Conservation (phyloP, 139 green algal species). For the Tetraselmis chui region DNA sequence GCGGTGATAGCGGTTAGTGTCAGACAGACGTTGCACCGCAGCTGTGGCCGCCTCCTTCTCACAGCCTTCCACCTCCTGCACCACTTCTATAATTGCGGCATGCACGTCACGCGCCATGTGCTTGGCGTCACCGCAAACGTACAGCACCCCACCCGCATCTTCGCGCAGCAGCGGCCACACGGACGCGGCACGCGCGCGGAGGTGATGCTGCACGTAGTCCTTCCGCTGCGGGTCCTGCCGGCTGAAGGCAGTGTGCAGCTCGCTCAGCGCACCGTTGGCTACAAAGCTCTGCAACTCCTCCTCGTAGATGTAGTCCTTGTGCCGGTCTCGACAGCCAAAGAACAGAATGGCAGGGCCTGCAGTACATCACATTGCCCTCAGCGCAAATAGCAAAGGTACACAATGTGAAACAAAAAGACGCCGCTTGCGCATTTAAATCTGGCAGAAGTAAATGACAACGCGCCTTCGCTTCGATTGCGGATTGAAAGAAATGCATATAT, state of each 20-base stretch:
- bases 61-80: constrained; percentile 21
- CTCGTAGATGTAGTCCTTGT: constrained; percentile 82
- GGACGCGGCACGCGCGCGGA: constrained; percentile 40
- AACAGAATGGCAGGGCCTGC: constrained; percentile 77
- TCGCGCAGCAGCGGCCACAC: constrained; percentile 37
- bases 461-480: too few relatives aligned
- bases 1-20: background rate
- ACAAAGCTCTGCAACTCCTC: constrained; percentile 58
- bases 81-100: constrained; percentile 51
- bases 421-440: too few relatives aligned
- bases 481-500: too few relatives aligned
- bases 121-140: constrained; percentile 95
- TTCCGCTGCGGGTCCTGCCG: constrained; percentile 43
- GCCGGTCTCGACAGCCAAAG: constrained; percentile 77
- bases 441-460: too few relatives aligned
- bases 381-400: too few relatives aligned
- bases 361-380: too few relatives aligned
- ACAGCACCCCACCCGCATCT: constrained; percentile 54
- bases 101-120: constrained; percentile 96
- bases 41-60: constrained; percentile 57
- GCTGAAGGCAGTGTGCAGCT: constrained; percentile 74
- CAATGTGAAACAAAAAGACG: too few relatives aligned
- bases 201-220: constrained; percentile 84
- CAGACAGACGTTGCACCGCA: constrained; percentile 4
- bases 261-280: constrained; percentile 46